Percentiles rank a stretch among this genome's conserved stretches.
Conservation (phyloP, 2,329 filamentous ascomycete species). For the Alternaria sp. region DNA sequence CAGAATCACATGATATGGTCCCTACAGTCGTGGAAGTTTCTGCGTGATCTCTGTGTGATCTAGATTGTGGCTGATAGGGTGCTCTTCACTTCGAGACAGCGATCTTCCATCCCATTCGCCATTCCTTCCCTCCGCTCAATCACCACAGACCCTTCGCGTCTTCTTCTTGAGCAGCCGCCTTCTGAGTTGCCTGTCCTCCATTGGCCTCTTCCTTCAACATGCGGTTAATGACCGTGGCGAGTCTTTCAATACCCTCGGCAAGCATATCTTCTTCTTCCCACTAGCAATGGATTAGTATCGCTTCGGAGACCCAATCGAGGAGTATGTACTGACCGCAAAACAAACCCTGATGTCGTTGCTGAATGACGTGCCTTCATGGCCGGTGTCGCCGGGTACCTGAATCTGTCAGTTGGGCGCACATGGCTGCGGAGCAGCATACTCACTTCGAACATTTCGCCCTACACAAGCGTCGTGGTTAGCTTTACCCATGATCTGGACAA, state of each 20-base stretch:
- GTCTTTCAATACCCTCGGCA: slow-evolving; percentile 69
- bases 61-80: not conserved
- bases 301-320: not conserved
- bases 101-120: not conserved
- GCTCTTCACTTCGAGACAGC: not conserved
- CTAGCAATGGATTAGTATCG: slow-evolving; percentile 16
- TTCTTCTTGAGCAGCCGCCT: slow-evolving; percentile 22
- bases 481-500: slow-evolving; percentile 8
- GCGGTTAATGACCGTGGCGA: slow-evolving; percentile 59
- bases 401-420: slow-evolving; percentile 15
- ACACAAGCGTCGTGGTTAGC: slow-evolving; percentile 42
- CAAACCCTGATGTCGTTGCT: slow-evolving; percentile 54
- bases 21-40: not conserved
- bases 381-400: slow-evolving; percentile 55
- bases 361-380: slow-evolving; percentile 60
- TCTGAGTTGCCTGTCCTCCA: slow-evolving; percentile 17
- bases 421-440: slow-evolving; percentile 50
- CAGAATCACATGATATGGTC: not conserved
- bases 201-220: slow-evolving; percentile 43
- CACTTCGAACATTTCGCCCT: slow-evolving; percentile 71
- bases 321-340: slow-evolving; percentile 34
- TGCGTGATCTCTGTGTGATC: not conserved
- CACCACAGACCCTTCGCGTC: slow-evolving; percentile 45
- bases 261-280: slow-evolving; percentile 71
- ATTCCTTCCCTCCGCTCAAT: not conserved